A percentile compares a stretch with the other conserved stretches of the same genome.
phyloP scores from a whole-genome alignment of 257 asterid species.

The Penstemon eatonii region DNA sequence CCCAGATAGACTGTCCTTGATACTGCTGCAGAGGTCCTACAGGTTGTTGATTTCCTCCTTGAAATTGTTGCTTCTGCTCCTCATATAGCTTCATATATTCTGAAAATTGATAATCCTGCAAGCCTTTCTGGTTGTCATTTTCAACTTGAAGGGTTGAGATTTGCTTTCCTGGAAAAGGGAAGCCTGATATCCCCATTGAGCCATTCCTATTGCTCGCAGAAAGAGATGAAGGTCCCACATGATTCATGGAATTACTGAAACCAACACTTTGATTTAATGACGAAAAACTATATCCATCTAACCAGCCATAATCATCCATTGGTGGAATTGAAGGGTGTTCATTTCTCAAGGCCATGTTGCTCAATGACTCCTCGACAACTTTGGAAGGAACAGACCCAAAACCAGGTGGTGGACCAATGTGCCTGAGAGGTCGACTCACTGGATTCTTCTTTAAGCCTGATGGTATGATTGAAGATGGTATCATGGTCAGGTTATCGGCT shows the following conservation, averaged over 20 bases:
- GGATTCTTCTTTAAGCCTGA: constrained; percentile 79
- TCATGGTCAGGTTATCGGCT: constrained; percentile 38
- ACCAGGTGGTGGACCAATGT: constrained; percentile 97
- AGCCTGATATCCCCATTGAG: constrained; percentile 48
- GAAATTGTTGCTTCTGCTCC: constrained; percentile 67
- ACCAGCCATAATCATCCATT: constrained; percentile 89
- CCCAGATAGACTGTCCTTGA: constrained; percentile 81
- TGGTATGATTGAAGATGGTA: constrained; percentile 49
- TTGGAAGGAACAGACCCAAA: constrained; percentile 76
- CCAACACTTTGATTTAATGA: constrained; percentile 58
- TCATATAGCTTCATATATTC: constrained; percentile 54
- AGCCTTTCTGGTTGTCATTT: constrained; percentile 52
- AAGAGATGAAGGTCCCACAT: constrained; percentile 39
- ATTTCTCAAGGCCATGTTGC: constrained; percentile 41
- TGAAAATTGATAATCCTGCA: constrained; percentile 52
- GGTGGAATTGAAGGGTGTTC: constrained; percentile 42
- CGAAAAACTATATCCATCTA: constrained; percentile 75
- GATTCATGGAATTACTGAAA: constrained; percentile 46
- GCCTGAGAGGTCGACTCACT: constrained; percentile 84
- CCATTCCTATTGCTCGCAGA: constrained; percentile 45
- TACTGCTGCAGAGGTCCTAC: constrained; percentile 57
- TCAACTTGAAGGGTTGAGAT: constrained; percentile 43
- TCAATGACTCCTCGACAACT: constrained; percentile 52
- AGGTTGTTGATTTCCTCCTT: constrained; percentile 58
- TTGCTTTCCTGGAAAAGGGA: constrained; percentile 94